Evolutionary conservation across 1,284 basidiomycete species (phyloP).

Genomic region (Trametes versicolor): DNA sequence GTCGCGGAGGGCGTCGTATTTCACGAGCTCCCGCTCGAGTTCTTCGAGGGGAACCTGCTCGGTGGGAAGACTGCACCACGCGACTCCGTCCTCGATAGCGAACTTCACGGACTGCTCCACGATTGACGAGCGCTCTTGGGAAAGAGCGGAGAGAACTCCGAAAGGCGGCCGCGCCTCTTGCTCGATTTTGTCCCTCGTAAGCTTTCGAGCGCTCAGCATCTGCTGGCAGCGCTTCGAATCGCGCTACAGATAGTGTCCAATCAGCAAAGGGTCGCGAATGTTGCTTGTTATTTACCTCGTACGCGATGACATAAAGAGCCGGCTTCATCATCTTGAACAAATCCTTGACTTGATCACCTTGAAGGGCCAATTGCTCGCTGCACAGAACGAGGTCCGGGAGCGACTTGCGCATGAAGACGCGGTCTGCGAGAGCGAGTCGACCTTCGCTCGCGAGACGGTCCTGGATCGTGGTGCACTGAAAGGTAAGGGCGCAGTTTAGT

Average conservation of each 20-base stretch:
- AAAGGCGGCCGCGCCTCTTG: background rate
- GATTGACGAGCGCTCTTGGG: background rate
- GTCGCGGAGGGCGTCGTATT: background rate
- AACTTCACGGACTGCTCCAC: background rate
- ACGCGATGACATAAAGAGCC: conserved; percentile 3
- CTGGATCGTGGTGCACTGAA: background rate
- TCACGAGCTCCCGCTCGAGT: background rate
- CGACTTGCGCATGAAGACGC: conserved; percentile 7
- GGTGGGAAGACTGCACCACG: background rate
- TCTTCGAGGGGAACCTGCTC: background rate
- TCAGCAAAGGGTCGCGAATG: background rate
- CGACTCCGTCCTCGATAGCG: background rate
- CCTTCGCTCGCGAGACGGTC: background rate
- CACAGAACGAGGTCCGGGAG: background rate
- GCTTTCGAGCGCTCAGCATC: background rate
- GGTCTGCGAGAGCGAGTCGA: background rate
- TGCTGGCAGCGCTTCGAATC: background rate
- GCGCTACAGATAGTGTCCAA: background rate
- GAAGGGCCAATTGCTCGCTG: background rate
- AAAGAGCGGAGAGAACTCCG: background rate
- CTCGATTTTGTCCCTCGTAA: background rate
- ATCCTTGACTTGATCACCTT: background rate
- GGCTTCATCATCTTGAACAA: background rate
- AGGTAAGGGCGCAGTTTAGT: background rate
- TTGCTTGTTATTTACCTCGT: background rate